Conservation (phyloP, 1,139 yeast species). For the Suhomyces maxii region DNA sequence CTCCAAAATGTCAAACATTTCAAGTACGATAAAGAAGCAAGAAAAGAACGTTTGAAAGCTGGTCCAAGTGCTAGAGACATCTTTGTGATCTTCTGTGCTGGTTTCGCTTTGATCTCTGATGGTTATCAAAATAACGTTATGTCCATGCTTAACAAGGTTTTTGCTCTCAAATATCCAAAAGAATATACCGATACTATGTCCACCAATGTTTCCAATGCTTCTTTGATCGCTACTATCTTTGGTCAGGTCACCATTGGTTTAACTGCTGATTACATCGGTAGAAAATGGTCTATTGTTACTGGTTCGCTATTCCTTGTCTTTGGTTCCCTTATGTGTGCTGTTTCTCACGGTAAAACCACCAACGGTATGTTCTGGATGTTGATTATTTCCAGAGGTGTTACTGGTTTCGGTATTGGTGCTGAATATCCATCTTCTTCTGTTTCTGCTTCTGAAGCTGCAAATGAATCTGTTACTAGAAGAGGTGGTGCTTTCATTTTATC, state of each 20-base stretch:
- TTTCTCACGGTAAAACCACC: slow-evolving; percentile 52
- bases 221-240: slow-evolving; percentile 57
- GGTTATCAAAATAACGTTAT: slow-evolving; percentile 65
- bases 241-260: slow-evolving; percentile 59
- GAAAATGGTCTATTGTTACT: slow-evolving; percentile 57
- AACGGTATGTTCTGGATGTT: slow-evolving; percentile 75
- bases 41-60: slow-evolving; percentile 31
- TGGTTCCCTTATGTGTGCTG: slow-evolving; percentile 58
- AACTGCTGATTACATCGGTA: slow-evolving; percentile 56
- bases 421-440: slow-evolving; percentile 74
- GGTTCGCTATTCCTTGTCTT: slow-evolving; percentile 55
- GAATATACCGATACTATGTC: slow-evolving; percentile 44
- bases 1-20: slow-evolving; percentile 7
- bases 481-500: slow-evolving; percentile 66
- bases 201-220: slow-evolving; percentile 59
- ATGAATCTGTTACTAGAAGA: slow-evolving; percentile 58
- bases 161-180: slow-evolving; percentile 45
- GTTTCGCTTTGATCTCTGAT: slow-evolving; percentile 61
- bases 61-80: slow-evolving; percentile 33
- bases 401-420: slow-evolving; percentile 78
- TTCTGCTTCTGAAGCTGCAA: slow-evolving; percentile 72
- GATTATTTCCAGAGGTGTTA: slow-evolving; percentile 62
- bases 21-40: slow-evolving; percentile 35
- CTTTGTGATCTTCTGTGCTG: slow-evolving; percentile 51
- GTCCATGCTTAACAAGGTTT: slow-evolving; percentile 57